phyloP scores from a whole-genome alignment of 352 stramenopile genomes.

The Phytophthora foliorum region DNA sequence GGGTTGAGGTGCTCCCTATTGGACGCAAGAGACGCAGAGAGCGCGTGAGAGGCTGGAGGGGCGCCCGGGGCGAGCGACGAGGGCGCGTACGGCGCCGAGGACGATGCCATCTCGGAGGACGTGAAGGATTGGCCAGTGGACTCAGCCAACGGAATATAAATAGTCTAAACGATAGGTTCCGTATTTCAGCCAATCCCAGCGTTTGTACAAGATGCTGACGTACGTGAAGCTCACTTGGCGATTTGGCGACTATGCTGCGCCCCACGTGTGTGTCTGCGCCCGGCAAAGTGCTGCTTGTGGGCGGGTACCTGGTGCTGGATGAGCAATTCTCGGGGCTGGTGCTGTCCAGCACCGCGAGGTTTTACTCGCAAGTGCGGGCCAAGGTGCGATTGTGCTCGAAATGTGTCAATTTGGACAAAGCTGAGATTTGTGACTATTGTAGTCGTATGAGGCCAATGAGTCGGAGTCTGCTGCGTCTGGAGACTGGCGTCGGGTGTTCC shows the following conservation, averaged over 20 bases:
- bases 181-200: conserved; percentile 17
- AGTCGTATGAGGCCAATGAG: background rate
- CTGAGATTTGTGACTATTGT: conserved; percentile 5
- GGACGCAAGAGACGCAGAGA: conserved; percentile 20
- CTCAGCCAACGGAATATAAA: conserved; percentile 31
- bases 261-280: conserved; percentile 89
- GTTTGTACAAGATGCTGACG: conserved; percentile 9
- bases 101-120: conserved; percentile 31
- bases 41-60: conserved; percentile 10
- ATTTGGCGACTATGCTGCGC: conserved; percentile 17
- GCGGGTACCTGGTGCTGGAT: conserved; percentile 97
- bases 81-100: conserved; percentile 36
- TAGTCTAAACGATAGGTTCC: conserved; percentile 15
- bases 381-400: conserved; percentile 18
- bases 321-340: conserved; percentile 91
- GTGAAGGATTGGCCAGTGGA: conserved; percentile 15
- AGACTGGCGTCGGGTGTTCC: conserved; percentile 34
- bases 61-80: background rate
- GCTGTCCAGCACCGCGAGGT: conserved; percentile 92
- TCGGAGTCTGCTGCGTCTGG: background rate
- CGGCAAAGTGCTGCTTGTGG: conserved; percentile 97
- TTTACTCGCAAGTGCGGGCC: conserved; percentile 88
- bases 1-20: conserved; percentile 34
- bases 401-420: conserved; percentile 3
- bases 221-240: conserved; percentile 5